These are phyloP conservation scores for Candida pseudocylindracea DNA, from an alignment of 1,139 yeast genomes.

Conservation along the genomic window DNA sequence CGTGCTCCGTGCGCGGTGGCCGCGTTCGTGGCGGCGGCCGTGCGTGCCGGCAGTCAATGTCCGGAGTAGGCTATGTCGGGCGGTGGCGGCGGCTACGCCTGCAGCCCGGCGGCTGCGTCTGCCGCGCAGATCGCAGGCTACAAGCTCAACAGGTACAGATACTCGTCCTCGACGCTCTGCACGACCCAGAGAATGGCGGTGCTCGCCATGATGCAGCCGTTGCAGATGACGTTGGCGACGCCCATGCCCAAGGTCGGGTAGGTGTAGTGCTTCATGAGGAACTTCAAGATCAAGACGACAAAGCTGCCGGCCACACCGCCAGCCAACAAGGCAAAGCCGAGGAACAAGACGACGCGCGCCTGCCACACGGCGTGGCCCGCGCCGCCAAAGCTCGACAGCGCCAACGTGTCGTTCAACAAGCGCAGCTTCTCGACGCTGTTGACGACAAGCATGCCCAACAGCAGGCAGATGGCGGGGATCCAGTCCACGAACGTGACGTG, in stretches of 20 bases:
- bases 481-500: slow-evolving; percentile 88
- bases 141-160: slow-evolving; percentile 73
- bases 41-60: too few species aligned
- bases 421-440: slow-evolving; percentile 79
- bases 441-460: slow-evolving; percentile 79
- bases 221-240: slow-evolving; percentile 64
- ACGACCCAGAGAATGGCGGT: slow-evolving; percentile 82
- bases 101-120: too few species aligned
- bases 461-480: slow-evolving; percentile 81
- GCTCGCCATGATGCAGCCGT: slow-evolving; percentile 64
- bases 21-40: too few species aligned
- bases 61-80: too few species aligned
- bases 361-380: slow-evolving; percentile 54
- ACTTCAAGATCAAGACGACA: slow-evolving; percentile 70
- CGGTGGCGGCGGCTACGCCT: too few species aligned
- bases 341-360: slow-evolving; percentile 70
- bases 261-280: slow-evolving; percentile 50
- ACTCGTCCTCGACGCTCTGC: slow-evolving; percentile 89
- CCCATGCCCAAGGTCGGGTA: slow-evolving; percentile 95
- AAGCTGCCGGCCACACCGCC: slow-evolving; percentile 90
- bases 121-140: too few species aligned
- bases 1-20: too few species aligned
- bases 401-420: slow-evolving; percentile 23
- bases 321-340: slow-evolving; percentile 82
- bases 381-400: slow-evolving; percentile 27